Evolutionary conservation across 2,329 filamentous ascomycete genomes (phyloP).

Genomic region (Penicillium capsulatum): DNA sequence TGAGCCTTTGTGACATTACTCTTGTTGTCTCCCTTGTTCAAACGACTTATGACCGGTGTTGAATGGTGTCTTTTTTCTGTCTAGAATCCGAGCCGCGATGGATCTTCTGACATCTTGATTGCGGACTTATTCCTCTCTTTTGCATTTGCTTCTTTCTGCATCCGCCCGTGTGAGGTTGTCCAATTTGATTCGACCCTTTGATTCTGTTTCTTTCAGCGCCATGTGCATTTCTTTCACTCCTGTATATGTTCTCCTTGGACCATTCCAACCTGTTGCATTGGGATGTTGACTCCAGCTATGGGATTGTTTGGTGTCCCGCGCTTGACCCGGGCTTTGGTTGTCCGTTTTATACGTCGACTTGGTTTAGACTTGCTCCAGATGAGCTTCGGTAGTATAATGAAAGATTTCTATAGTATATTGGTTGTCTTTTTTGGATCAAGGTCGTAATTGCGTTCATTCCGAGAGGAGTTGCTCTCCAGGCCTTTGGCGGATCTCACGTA

Average conservation of each 20-base stretch:
- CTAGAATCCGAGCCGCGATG: slow-evolving; percentile 5
- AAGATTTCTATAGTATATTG: not conserved
- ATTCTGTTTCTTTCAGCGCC: slow-evolving; percentile 16
- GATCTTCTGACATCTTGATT: slow-evolving; percentile 15
- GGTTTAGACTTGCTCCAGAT: not conserved
- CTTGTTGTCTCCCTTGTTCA: slow-evolving; percentile 15
- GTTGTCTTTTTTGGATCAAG: too few species aligned
- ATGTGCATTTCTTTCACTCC: slow-evolving; percentile 13
- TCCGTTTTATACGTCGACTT: slow-evolving; percentile 9
- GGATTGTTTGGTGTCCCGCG: slow-evolving; percentile 8
- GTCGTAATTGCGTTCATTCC: too few species aligned
- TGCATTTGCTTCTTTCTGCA: slow-evolving; percentile 7
- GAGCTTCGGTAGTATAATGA: not conserved
- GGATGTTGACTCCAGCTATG: slow-evolving; percentile 7
- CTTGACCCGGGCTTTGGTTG: not conserved
- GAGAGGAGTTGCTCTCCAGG: not conserved
- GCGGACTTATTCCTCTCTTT: slow-evolving; percentile 11
- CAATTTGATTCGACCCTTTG: slow-evolving; percentile 2
- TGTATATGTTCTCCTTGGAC: slow-evolving; percentile 20
- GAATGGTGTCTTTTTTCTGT: slow-evolving; percentile 10
- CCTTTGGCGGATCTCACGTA: too few species aligned
- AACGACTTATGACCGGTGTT: slow-evolving; percentile 31
- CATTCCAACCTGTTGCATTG: slow-evolving; percentile 9
- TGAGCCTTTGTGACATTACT: slow-evolving; percentile 3
- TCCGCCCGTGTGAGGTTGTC: too few species aligned